Conservation (phyloP, 176 grass and related monocot species). For the Alloteropsis semialata region DNA sequence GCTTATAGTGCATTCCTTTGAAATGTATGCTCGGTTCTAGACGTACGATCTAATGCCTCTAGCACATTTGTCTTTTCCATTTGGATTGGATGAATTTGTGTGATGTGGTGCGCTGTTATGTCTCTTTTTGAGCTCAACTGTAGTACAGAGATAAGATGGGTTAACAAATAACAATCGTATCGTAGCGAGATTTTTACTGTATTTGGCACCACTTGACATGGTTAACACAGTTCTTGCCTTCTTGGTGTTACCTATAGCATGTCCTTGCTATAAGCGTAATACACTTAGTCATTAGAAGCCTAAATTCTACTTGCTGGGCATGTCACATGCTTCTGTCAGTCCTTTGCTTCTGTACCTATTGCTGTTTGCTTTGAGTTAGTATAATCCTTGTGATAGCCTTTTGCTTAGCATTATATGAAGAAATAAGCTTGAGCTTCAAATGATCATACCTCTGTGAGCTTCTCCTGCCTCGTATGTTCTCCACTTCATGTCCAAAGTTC, state of each 20-base stretch:
- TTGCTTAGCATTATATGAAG: no score
- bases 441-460: no score
- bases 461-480: no score
- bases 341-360: slow-evolving; percentile 11
- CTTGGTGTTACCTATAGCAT: background rate
- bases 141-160: background rate
- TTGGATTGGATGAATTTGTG: background rate
- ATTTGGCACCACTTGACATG: background rate
- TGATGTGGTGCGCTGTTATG: background rate
- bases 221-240: background rate
- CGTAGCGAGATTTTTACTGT: background rate
- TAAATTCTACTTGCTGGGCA: background rate
- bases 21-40: background rate
- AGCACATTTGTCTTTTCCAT: background rate
- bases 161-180: background rate
- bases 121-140: background rate
- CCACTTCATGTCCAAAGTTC: no score
- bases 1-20: background rate
- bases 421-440: no score
- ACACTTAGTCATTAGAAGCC: background rate
- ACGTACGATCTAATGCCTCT: background rate
- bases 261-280: background rate
- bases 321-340: slow-evolving; percentile 1
- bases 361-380: no score
- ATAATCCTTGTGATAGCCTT: no score